Conservation (phyloP, 306 rosid species). For the Aeschynomene evenia region DNA sequence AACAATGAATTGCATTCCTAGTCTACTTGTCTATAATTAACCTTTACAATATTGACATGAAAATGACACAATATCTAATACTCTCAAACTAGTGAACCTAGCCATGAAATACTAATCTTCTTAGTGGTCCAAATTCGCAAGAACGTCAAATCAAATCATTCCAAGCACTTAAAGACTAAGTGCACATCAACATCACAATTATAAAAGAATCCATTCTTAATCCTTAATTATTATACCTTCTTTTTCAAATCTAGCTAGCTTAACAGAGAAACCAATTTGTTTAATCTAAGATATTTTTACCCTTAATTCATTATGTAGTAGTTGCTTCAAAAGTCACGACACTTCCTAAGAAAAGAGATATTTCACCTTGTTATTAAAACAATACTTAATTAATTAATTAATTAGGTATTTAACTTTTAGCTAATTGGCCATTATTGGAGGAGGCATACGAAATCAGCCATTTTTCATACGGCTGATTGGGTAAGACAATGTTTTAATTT, state of each 20-base stretch:
- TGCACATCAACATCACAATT: background rate
- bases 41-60: background rate
- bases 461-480: background rate
- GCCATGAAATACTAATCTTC: background rate
- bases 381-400: too few relatives aligned
- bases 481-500: background rate
- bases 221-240: background rate
- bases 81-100: background rate
- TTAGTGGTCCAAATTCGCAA: background rate
- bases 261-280: background rate
- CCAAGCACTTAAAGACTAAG: background rate
- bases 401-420: background rate
- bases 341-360: background rate
- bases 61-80: background rate
- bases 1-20: background rate
- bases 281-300: constrained; percentile 1
- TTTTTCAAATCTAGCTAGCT: background rate
- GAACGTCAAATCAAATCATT: background rate
- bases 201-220: background rate
- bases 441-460: background rate
- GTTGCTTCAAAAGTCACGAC: background rate
- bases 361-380: background rate
- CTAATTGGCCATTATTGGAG: background rate
- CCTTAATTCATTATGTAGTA: background rate
- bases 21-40: background rate